Evolutionary conservation across 1,284 basidiomycete genomes (phyloP).

Genomic region (Inonotus obliquus): DNA sequence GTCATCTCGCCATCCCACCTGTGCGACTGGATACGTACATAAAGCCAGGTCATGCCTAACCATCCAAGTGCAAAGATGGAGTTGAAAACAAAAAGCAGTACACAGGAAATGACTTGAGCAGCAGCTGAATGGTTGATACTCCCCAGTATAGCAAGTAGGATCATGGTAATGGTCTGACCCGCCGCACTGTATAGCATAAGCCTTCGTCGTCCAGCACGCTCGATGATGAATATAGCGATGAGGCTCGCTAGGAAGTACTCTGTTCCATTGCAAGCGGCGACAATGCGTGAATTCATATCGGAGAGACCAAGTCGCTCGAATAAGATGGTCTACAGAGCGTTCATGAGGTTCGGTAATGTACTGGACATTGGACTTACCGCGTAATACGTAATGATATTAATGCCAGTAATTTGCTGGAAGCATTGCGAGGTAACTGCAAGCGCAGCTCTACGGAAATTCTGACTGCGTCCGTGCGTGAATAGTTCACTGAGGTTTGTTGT

Average conservation of each 20-base stretch:
- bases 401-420: constrained; percentile 66
- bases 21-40: constrained; percentile 22
- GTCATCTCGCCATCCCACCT: neutral
- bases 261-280: constrained; percentile 67
- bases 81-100: constrained; percentile 57
- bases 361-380: neutral
- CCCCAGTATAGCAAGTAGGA: constrained; percentile 54
- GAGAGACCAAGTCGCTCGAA: constrained; percentile 58
- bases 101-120: constrained; percentile 46
- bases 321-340: constrained; percentile 40
- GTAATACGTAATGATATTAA: constrained; percentile 50
- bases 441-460: constrained; percentile 59
- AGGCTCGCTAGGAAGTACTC: constrained; percentile 65
- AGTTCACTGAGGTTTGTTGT: constrained; percentile 39
- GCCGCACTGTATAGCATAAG: constrained; percentile 62
- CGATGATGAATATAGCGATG: constrained; percentile 56
- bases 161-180: constrained; percentile 59
- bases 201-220: constrained; percentile 58
- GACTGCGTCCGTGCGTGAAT: constrained; percentile 54
- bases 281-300: constrained; percentile 55
- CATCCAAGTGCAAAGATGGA: constrained; percentile 57
- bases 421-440: constrained; percentile 60
- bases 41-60: constrained; percentile 45
- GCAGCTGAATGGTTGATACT: constrained; percentile 39
- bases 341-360: neutral